Conservation (phyloP, 1,284 basidiomycete genomes). For the Ustilago lituana region DNA sequence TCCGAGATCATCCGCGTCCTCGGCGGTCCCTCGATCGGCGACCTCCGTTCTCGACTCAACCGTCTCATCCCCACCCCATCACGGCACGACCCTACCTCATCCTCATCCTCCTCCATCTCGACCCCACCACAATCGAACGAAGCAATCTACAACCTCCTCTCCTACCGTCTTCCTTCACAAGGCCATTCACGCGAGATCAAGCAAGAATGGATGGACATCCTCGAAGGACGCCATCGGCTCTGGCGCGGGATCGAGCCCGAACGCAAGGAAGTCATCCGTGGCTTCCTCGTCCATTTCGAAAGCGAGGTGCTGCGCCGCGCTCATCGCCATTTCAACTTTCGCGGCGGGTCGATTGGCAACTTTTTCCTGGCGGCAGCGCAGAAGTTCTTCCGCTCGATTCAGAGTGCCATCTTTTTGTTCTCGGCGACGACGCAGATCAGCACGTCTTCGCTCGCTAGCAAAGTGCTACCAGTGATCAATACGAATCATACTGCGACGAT, state of each 20-base stretch:
- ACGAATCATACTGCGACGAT: conserved; percentile 98
- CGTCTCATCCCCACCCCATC: conserved; percentile 78
- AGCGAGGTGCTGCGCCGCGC: conserved; percentile 84
- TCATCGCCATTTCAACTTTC: conserved; percentile 64
- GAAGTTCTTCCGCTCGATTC: conserved; percentile 63
- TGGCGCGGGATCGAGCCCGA: conserved; percentile 92
- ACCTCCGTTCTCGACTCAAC: conserved; percentile 79
- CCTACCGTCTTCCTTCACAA: conserved; percentile 79
- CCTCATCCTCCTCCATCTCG: conserved; percentile 65
- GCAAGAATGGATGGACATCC: conserved; percentile 88
- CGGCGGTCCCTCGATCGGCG: conserved; percentile 64
- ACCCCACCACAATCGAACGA: conserved; percentile 45
- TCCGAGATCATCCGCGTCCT: conserved; percentile 59
- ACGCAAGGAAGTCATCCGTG: conserved; percentile 88
- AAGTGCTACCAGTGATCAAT: conserved; percentile 86
- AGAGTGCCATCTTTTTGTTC: conserved; percentile 94
- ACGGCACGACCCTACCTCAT: conserved; percentile 70
- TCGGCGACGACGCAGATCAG: conserved; percentile 82
- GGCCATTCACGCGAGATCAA: conserved; percentile 80
- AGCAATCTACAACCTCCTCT: conserved; percentile 79
- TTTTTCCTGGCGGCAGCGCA: conserved; percentile 62
- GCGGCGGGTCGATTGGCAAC: conserved; percentile 63
- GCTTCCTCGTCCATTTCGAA: conserved; percentile 79
- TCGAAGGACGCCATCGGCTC: conserved; percentile 84
- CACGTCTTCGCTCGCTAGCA: conserved; percentile 68